phyloP scores from a whole-genome alignment of 177 flowering plant genomes.

The Vitis hybrid region DNA sequence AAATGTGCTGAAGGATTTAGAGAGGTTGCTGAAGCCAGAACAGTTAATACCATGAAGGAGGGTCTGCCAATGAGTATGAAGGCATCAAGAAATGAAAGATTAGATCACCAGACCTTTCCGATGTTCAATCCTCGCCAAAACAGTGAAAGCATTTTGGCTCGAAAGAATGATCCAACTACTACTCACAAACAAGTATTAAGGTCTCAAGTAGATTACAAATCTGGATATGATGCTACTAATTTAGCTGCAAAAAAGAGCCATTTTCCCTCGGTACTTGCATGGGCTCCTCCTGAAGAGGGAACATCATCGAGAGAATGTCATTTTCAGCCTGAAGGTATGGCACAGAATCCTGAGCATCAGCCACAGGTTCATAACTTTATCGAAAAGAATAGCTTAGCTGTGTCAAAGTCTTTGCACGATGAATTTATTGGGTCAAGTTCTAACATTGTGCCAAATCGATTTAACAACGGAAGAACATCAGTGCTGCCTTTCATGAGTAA shows the following conservation, averaged over 20 bases:
- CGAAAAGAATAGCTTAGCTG: slow-evolving; percentile 19
- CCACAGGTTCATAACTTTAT: slow-evolving; percentile 13
- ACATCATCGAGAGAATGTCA: slow-evolving; percentile 10
- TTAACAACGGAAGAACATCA: slow-evolving; percentile 11
- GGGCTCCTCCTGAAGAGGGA: slow-evolving; percentile 18
- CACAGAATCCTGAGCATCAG: slow-evolving; percentile 10
- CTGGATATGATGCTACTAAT: slow-evolving; percentile 13
- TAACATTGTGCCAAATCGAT: slow-evolving; percentile 13
- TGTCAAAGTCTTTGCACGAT: slow-evolving; percentile 17
- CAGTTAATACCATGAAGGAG: slow-evolving; percentile 14
- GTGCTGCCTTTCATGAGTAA: slow-evolving; percentile 8
- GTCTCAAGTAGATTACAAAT: slow-evolving; percentile 14
- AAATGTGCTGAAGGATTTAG: slow-evolving; percentile 14
- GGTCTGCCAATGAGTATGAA: slow-evolving; percentile 12
- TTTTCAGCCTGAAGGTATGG: slow-evolving; percentile 19
- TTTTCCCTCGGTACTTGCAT: slow-evolving; percentile 8
- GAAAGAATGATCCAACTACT: slow-evolving; percentile 9
- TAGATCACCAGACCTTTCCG: slow-evolving; percentile 22
- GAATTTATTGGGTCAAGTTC: slow-evolving; percentile 27
- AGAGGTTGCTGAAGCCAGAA: slow-evolving; percentile 20
- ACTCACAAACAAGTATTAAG: neutral
- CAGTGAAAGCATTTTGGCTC: slow-evolving; percentile 10
- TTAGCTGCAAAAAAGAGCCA: slow-evolving; percentile 10
- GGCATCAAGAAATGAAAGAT: slow-evolving; percentile 14
- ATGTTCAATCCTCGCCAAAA: slow-evolving; percentile 15